Conservation (phyloP, 768 basidiomycete species). For the Sarcodon aspratus region DNA sequence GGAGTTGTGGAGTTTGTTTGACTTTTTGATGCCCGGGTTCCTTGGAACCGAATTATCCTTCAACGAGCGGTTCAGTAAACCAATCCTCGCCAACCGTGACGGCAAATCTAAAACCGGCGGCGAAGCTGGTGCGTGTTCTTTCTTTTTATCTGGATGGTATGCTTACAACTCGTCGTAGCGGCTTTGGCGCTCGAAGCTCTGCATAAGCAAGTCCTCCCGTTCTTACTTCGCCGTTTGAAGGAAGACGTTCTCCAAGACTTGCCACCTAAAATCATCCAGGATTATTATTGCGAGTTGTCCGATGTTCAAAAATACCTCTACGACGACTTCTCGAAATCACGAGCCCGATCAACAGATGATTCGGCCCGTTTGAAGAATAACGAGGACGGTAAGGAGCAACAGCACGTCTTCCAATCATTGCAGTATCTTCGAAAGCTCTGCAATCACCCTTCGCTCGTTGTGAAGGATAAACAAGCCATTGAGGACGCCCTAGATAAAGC, state of each 20-base stretch:
- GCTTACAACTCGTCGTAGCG: conserved; percentile 36
- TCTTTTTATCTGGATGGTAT: not conserved
- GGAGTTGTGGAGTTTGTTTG: conserved; percentile 97
- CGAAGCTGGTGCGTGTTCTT: conserved; percentile 74
- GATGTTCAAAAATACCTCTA: conserved; percentile 90
- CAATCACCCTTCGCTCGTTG: conserved; percentile 90
- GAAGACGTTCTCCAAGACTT: conserved; percentile 94
- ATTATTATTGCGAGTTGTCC: conserved; percentile 97
- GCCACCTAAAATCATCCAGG: conserved; percentile 98
- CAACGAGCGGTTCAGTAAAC: conserved; percentile 92
- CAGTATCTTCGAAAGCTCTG: conserved; percentile 97
- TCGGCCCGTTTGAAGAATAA: conserved; percentile 40
- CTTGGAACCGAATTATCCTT: conserved; percentile 91
- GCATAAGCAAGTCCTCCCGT: conserved; percentile 98
- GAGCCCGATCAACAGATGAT: conserved; percentile 57
- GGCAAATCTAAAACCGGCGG: conserved; percentile 81
- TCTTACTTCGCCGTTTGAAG: conserved; percentile 90
- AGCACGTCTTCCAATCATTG: conserved; percentile 93
- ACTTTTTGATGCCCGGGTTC: conserved; percentile 99
- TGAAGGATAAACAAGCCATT: conserved; percentile 61
- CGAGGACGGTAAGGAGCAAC: conserved; percentile 30
- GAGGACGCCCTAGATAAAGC: conserved; percentile 45
- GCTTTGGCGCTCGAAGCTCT: conserved; percentile 89
- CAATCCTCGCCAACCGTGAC: conserved; percentile 89
- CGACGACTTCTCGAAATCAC: conserved; percentile 84